These are phyloP conservation scores for Podila epicladia DNA, from an alignment of 192 early-diverging fungal genomes.

Conservation along the genomic window DNA sequence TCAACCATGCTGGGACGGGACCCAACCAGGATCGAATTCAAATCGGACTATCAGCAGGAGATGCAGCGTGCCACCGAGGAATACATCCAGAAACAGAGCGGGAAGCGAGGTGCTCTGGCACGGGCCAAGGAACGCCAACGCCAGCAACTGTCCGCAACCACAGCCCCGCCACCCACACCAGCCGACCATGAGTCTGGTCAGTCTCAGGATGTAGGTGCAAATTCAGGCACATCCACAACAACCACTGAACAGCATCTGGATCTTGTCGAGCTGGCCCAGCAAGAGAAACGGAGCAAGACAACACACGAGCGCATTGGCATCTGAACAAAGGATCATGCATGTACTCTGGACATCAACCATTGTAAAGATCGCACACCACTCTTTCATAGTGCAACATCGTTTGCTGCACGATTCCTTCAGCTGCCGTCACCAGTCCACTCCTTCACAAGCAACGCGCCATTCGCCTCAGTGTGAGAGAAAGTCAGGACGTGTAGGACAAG, in stretches of 20 bases:
- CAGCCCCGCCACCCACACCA: conserved; percentile 29
- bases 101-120: not conserved
- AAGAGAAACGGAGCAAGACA: conserved; percentile 28
- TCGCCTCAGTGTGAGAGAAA: too few relatives aligned
- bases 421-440: too few relatives aligned
- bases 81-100: conserved; percentile 9
- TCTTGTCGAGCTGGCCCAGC: conserved; percentile 22
- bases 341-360: too few relatives aligned
- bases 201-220: not conserved
- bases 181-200: not conserved
- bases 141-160: conserved; percentile 5
- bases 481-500: too few relatives aligned
- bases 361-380: too few relatives aligned
- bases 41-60: conserved; percentile 24
- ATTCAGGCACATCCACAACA: not conserved
- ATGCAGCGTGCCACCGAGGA: conserved; percentile 33
- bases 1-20: conserved; percentile 25
- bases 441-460: too few relatives aligned
- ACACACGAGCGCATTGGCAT: conserved; percentile 27
- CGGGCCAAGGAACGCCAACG: conserved; percentile 8
- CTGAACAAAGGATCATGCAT: not conserved
- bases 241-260: conserved; percentile 6
- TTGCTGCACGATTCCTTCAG: too few relatives aligned
- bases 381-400: too few relatives aligned
- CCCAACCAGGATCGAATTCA: conserved; percentile 30